These are phyloP conservation scores for Pachysolen tannophilus DNA, from an alignment of 805 yeast genomes.

Conservation along the genomic window DNA sequence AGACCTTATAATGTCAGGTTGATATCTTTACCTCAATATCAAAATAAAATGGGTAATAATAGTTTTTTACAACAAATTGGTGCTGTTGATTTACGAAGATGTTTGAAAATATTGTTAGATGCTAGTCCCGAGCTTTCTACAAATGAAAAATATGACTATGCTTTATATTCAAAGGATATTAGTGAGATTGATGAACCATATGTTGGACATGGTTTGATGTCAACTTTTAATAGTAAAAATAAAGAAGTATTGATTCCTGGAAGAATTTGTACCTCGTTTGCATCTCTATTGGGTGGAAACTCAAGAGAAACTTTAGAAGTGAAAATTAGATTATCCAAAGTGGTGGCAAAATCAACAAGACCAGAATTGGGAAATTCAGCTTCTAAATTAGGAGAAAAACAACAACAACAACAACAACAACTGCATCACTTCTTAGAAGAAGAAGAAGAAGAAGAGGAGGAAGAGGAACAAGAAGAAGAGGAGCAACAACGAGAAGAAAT, in stretches of 20 bases:
- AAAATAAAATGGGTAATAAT: conserved; percentile 29
- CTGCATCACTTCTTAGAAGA: conserved; percentile 5
- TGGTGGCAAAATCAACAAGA: conserved; percentile 14
- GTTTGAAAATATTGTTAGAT: conserved; percentile 33
- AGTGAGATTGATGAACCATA: conserved; percentile 45
- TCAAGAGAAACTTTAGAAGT: conserved; percentile 49
- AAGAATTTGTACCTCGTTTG: conserved; percentile 48
- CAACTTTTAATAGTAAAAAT: conserved; percentile 20
- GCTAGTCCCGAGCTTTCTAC: conserved; percentile 39
- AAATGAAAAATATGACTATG: conserved; percentile 32
- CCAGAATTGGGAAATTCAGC: conserved; percentile 17
- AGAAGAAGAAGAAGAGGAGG: conserved; percentile 5
- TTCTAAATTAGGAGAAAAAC: not conserved
- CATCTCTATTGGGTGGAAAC: conserved; percentile 27
- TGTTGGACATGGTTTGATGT: conserved; percentile 36
- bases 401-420: conserved; percentile 3
- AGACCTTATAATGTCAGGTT: conserved; percentile 29
- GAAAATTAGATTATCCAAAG: conserved; percentile 34
- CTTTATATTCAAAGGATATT: conserved; percentile 38
- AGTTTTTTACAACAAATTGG: conserved; percentile 36
- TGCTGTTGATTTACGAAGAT: conserved; percentile 33
- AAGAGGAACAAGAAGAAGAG: not conserved
- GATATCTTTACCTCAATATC: conserved; percentile 31
- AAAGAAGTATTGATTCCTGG: conserved; percentile 37
- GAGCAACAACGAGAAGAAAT: conserved; percentile 19